Conservation (phyloP, 495 filamentous ascomycete species). For the Penicillium canescens region DNA sequence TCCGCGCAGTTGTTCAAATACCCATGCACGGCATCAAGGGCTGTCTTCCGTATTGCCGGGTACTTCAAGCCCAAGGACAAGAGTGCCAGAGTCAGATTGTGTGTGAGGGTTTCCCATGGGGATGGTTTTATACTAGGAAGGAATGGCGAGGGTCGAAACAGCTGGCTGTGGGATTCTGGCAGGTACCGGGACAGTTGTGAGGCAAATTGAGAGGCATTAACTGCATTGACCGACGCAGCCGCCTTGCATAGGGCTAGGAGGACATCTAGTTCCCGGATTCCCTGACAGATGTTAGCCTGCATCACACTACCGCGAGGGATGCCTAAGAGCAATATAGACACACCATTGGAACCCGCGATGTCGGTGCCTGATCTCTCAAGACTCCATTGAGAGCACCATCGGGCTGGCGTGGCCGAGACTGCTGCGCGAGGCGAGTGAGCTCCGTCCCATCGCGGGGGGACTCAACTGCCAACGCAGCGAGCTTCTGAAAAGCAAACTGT, state of each 20-base stretch:
- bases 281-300: constrained; percentile 43
- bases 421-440: constrained; percentile 60
- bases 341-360: constrained; percentile 55
- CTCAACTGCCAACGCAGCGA: constrained; percentile 61
- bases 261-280: constrained; percentile 81
- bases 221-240: constrained; percentile 64
- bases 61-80: constrained; percentile 73
- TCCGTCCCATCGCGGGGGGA: constrained; percentile 59
- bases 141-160: constrained; percentile 76
- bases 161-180: constrained; percentile 75
- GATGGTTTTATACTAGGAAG: constrained; percentile 81
- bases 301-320: not conserved
- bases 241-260: constrained; percentile 87
- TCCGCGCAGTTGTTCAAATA: constrained; percentile 69
- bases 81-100: constrained; percentile 73
- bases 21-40: constrained; percentile 58
- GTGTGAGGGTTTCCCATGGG: constrained; percentile 85
- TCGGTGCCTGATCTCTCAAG: constrained; percentile 37
- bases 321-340: constrained; percentile 6
- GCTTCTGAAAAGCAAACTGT: constrained; percentile 67
- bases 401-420: constrained; percentile 39
- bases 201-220: constrained; percentile 72
- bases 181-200: constrained; percentile 78
- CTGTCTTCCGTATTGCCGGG: constrained; percentile 59
- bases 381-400: constrained; percentile 43